phyloP scores from a whole-genome alignment of 495 filamentous ascomycete species.

The Corynascus novoguineensis region DNA sequence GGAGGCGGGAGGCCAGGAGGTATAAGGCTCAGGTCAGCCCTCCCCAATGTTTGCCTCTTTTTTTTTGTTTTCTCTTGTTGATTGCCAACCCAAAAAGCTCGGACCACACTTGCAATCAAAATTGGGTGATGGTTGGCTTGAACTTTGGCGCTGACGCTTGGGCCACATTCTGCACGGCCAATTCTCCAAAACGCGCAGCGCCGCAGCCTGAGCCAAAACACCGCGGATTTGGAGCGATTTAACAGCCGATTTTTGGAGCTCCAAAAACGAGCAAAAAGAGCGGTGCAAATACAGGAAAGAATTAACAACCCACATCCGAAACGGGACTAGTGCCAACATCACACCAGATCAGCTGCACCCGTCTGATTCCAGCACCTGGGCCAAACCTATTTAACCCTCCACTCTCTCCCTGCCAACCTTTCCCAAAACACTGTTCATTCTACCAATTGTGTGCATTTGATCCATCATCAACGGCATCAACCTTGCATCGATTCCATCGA shows the following conservation, averaged over 20 bases:
- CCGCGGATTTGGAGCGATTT: constrained; percentile 4
- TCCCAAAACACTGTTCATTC: constrained; percentile 8
- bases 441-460: constrained; percentile 15
- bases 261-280: constrained; percentile 17
- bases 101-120: constrained; percentile 2
- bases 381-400: constrained; percentile 19
- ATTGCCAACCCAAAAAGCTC: constrained; percentile 3
- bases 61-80: too few species aligned
- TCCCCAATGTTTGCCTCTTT: too few species aligned
- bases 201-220: constrained; percentile 9
- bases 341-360: constrained; percentile 17
- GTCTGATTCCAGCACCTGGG: constrained; percentile 14
- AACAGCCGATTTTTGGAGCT: constrained; percentile 13
- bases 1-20: too few species aligned
- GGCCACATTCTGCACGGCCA: constrained; percentile 12
- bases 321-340: constrained; percentile 27
- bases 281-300: constrained; percentile 15
- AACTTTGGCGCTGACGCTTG: not conserved
- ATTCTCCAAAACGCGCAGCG: constrained; percentile 14
- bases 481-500: constrained; percentile 19
- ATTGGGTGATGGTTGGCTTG: not conserved
- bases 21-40: too few species aligned
- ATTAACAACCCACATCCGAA: constrained; percentile 18
- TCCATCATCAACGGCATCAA: constrained; percentile 29
- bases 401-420: constrained; percentile 5